phyloP scores from a whole-genome alignment of 768 basidiomycete genomes.

The Postia placenta region DNA sequence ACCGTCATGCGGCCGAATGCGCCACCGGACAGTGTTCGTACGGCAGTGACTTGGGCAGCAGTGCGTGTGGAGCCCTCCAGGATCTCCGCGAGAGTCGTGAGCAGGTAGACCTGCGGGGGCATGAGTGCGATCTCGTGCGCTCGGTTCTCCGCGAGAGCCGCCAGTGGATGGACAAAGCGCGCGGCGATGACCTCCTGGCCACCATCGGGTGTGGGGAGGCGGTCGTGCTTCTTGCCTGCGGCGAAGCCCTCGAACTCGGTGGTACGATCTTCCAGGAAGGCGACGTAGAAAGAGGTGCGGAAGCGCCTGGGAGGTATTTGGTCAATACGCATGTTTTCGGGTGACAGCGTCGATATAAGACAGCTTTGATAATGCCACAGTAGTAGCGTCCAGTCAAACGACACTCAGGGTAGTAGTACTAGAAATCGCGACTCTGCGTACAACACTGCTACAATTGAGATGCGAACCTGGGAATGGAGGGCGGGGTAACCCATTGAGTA shows the following conservation, averaged over 20 bases:
- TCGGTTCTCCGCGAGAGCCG: constrained; percentile 46
- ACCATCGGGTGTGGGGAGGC: constrained; percentile 62
- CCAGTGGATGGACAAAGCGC: constrained; percentile 53
- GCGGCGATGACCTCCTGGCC: constrained; percentile 65
- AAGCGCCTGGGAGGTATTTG: constrained; percentile 49
- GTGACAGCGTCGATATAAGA: too few species aligned
- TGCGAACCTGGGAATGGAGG: constrained; percentile 40
- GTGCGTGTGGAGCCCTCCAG: constrained; percentile 38
- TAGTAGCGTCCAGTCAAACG: too few species aligned
- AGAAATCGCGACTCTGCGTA: too few species aligned
- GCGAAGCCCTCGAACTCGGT: constrained; percentile 41
- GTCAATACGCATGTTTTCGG: too few species aligned
- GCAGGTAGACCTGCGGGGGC: constrained; percentile 72
- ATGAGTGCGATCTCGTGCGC: constrained; percentile 50
- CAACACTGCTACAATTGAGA: too few species aligned
- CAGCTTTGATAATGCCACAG: too few species aligned
- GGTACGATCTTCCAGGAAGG: constrained; percentile 50
- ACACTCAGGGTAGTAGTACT: too few species aligned
- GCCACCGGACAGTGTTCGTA: constrained; percentile 43
- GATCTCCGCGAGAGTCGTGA: constrained; percentile 52
- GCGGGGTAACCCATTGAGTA: constrained; percentile 73
- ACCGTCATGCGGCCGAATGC: constrained; percentile 58
- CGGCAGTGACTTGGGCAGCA: constrained; percentile 37
- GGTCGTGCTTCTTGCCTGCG: constrained; percentile 48
- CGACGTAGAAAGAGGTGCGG: constrained; percentile 63